Evolutionary conservation across 202 grass and related monocot genomes (phyloP), one percentile per base, ranked within the genome.

Genomic region (Digitaria exilis): DNA sequence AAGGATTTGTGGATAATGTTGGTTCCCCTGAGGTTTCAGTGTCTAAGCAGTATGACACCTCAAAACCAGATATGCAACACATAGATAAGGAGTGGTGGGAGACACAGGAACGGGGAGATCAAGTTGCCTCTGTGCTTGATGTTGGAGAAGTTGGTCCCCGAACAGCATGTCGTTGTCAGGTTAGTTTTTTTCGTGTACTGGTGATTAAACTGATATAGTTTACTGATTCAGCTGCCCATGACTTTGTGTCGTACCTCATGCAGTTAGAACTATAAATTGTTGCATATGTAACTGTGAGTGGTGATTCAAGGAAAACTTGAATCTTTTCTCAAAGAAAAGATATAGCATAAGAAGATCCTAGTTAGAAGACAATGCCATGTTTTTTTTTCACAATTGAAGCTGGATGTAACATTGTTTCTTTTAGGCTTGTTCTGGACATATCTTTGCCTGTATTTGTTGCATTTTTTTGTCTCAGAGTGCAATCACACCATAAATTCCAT

Each of bases 41-140:
- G 81, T 84, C 25, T 49, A 75, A 57, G 32, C 63, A 50, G 77
- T 90, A 88, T 84, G 65, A 79, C 45, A 69, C 55, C 51, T 72
- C 76, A 9, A 83, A 87, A 39, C 55, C 76, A 90, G 63, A 85
- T 79, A 82, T 24, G 52, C 87, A 93, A 57, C 82, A 93, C 67
- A 71, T 73, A 65, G 84, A 92, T 73, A 88, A 88, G 60, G 88
- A 96, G 54, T 96, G 96, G 96, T 98, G 96, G 96, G 96, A 98
- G 79, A 82, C 69, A 77, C 96, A 98, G 79, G 93, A 98, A 69
- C 78, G 88, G 81, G 91, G 93, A 31, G 66, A 82, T 43, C 96
- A 89, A 85, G 89, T 94, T 90, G 75, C 90, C 81, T 98, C 96
- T 59, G 76, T 84, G 59, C 87, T 94, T 84, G 91, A 92, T 63